Evolutionary conservation across 805 yeast species (phyloP).

Genomic region (Scheffersomyces stipitis): DNA sequence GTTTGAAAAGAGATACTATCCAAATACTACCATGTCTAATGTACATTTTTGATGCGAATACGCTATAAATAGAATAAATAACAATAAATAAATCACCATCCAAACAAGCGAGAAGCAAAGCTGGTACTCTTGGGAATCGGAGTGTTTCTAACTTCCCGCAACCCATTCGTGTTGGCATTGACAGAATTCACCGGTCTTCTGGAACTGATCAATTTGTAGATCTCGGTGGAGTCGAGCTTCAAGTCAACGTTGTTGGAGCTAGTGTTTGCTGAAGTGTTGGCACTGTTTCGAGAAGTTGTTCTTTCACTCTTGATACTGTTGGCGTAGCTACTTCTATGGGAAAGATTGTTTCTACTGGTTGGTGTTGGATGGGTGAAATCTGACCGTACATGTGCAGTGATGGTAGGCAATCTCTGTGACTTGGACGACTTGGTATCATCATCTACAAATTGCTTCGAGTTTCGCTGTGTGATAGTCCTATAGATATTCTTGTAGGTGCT

Average conservation of each 20-base stretch:
- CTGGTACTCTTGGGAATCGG: conserved; percentile 4
- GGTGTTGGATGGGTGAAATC: conserved; percentile 5
- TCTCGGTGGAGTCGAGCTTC: conserved; percentile 18
- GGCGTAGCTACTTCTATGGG: conserved; percentile 7
- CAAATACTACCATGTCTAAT: no score
- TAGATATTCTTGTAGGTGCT: conserved; percentile 35
- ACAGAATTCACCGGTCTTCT: conserved; percentile 1
- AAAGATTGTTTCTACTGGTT: neutral
- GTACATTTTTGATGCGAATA: no score
- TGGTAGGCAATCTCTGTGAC: conserved; percentile 15
- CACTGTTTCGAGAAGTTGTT: no score
- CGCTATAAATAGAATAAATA: no score
- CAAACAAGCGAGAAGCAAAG: conserved; percentile 34
- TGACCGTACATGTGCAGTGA: conserved; percentile 6
- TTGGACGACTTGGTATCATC: conserved; percentile 13
- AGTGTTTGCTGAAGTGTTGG: neutral
- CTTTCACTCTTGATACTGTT: conserved; percentile 5
- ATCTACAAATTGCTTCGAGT: conserved; percentile 19
- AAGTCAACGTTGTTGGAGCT: neutral
- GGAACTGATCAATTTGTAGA: conserved; percentile 15
- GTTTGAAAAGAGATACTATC: no score
- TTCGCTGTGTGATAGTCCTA: conserved; percentile 35
- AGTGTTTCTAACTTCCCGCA: conserved; percentile 2
- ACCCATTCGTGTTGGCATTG: neutral
- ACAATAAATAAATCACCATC: conserved; percentile 27